Evolutionary conservation across 257 asterid genomes (phyloP).

Genomic region (Craterostigma plantagineum): DNA sequence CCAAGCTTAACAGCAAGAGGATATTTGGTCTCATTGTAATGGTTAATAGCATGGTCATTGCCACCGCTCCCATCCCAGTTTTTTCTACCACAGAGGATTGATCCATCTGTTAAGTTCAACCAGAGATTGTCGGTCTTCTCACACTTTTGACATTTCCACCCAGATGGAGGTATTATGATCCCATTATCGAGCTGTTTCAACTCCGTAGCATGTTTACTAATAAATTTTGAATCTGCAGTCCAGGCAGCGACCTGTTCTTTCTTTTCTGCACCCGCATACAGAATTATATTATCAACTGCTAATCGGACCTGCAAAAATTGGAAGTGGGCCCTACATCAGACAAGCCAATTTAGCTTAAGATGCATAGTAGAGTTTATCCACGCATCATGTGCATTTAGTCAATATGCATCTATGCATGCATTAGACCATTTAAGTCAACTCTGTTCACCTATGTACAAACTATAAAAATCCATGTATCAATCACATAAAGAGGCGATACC

Average conservation of each 20-base stretch:
- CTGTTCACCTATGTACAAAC: not conserved
- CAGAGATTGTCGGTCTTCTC: slow-evolving; percentile 93
- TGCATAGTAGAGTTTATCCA: not conserved
- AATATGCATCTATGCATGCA: slow-evolving; percentile 3
- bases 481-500: slow-evolving; percentile 20
- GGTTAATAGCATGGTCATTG: slow-evolving; percentile 82
- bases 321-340: not conserved
- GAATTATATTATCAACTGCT: slow-evolving; percentile 75
- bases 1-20: slow-evolving; percentile 99
- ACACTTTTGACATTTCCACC: slow-evolving; percentile 90
- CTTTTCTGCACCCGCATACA: slow-evolving; percentile 80
- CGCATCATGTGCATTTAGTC: not conserved
- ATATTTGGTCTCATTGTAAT: slow-evolving; percentile 39
- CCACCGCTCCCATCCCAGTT: slow-evolving; percentile 98
- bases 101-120: slow-evolving; percentile 87
- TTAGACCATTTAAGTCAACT: slow-evolving; percentile 3
- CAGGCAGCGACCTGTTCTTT: slow-evolving; percentile 88
- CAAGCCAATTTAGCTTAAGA: not conserved
- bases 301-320: slow-evolving; percentile 46
- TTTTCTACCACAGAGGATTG: slow-evolving; percentile 80
- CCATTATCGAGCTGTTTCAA: slow-evolving; percentile 80
- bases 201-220: slow-evolving; percentile 67
- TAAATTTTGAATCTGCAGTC: slow-evolving; percentile 69
- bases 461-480: no score
- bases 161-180: slow-evolving; percentile 67